Percentiles rank a stretch among this genome's conserved stretches.
Conservation (phyloP, 106 monocot species). For the Amphibolis antarctica region DNA sequence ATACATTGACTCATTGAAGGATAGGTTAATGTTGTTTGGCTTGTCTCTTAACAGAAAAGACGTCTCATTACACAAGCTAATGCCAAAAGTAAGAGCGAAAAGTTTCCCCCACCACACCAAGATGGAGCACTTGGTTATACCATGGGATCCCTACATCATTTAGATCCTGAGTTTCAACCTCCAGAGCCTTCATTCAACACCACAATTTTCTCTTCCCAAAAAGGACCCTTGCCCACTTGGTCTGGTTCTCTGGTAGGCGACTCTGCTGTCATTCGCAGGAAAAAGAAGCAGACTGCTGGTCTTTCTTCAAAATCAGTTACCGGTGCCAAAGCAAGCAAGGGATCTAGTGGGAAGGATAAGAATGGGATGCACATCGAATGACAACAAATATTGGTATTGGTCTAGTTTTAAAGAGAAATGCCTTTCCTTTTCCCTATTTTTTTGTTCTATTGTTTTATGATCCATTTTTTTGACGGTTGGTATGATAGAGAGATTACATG, state of each 20-base stretch:
- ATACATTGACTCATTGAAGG: background rate
- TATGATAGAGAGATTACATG: constrained; percentile 2
- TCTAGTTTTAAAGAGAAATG: background rate
- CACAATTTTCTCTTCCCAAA: constrained; percentile 37
- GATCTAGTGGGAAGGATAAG: background rate
- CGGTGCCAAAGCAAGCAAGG: constrained; percentile 1
- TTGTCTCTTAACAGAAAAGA: constrained; percentile 28
- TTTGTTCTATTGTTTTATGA: background rate
- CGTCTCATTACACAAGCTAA: constrained; percentile 71
- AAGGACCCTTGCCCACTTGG: constrained; percentile 42
- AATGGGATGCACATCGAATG: background rate
- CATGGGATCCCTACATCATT: constrained; percentile 52
- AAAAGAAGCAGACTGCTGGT: background rate
- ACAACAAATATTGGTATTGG: background rate
- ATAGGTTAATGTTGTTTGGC: background rate
- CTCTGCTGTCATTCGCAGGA: background rate
- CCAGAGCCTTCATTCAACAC: constrained; percentile 39
- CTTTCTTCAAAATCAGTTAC: background rate
- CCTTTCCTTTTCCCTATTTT: background rate
- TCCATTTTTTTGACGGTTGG: background rate
- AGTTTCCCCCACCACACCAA: constrained; percentile 87
- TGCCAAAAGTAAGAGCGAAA: constrained; percentile 93
- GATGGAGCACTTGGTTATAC: constrained; percentile 82
- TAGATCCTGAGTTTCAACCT: constrained; percentile 37
- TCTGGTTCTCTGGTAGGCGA: constrained; percentile 56